Conservation (phyloP, 208 protist species). For the Leishmania arabica region DNA sequence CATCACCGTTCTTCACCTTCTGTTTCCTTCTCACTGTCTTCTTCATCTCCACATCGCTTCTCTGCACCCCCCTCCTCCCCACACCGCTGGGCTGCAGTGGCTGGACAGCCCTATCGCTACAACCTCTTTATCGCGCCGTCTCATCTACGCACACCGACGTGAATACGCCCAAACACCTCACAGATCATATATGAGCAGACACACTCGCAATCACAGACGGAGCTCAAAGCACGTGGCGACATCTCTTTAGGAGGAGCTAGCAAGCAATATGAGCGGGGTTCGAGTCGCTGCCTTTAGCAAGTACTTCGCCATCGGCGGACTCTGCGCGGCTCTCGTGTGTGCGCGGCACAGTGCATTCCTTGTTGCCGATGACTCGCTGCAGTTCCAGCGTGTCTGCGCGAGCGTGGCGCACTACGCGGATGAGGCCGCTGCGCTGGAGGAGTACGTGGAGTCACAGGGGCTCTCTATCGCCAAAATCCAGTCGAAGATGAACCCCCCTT, state of each 20-base stretch:
- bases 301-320: conserved; percentile 58
- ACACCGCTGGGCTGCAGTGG: not conserved
- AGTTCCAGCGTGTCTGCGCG: conserved; percentile 41
- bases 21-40: not conserved
- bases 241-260: not conserved
- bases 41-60: not conserved
- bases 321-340: conserved; percentile 39
- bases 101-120: not conserved
- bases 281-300: conserved; percentile 48
- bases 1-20: not conserved
- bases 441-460: conserved; percentile 32
- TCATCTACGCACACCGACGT: not conserved
- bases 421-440: conserved; percentile 40
- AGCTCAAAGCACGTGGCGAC: not conserved
- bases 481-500: conserved; percentile 4
- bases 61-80: not conserved
- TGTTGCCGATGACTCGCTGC: conserved; percentile 27
- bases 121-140: not conserved
- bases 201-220: not conserved
- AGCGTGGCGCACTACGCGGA: conserved; percentile 45
- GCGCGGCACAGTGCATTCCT: conserved; percentile 60
- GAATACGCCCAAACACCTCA: not conserved
- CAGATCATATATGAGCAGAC: not conserved
- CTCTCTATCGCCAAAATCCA: conserved; percentile 28
- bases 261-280: conserved; percentile 38